Evolutionary conservation across 2,329 filamentous ascomycete genomes (phyloP), one percentile per base, ranked within the genome.

Genomic region (Neonectria faginata): DNA sequence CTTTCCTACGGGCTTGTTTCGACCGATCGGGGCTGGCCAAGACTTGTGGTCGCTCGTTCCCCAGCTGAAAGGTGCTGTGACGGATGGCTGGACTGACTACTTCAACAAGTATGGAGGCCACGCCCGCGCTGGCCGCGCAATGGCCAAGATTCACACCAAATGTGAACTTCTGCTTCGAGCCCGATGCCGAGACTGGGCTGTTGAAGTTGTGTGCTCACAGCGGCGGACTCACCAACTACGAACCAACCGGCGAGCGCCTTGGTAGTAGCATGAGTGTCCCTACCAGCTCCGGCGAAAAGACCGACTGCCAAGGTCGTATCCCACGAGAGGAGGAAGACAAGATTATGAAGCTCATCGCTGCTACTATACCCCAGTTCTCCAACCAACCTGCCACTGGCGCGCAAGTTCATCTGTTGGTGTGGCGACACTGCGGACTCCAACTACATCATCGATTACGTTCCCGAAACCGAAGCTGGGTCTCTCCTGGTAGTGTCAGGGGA

Each of bases 131-230:
- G 80, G 79, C 1, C 81, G 87, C 60, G 82, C 86, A 0, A 72
- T 88, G n/a, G 75, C 75, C 5, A 81, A 80, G 0, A 77, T 85
- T 0, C 83, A 85, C 65, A 73, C 77, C 3, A 81, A 80, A 0
- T 79, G 80, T 9, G 77, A 79, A 3, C 70, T 69, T 2, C 57
- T 74, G 2, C 76, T 90, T 90, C 66, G 88, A 90, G 74, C 87
- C 88, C 0, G 88, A 90, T 68, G 82, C 80, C 0, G 79, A 81
- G 66, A 89, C 86, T 0, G 80, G 82, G 16, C 74, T 88, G 14
- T 76, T 90, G 48, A 90, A 90, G 76, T 71, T 90, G 11, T 89
- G 86, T 67, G 85, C 86, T 0, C 80, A 84, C 69, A 85, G 86
- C 3, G 84, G 82, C 2, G 88, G 87, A 0, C 87, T 88, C 67